Conservation (phyloP, 129 eudicot genomes). For the Oenanthe sinensis region DNA sequence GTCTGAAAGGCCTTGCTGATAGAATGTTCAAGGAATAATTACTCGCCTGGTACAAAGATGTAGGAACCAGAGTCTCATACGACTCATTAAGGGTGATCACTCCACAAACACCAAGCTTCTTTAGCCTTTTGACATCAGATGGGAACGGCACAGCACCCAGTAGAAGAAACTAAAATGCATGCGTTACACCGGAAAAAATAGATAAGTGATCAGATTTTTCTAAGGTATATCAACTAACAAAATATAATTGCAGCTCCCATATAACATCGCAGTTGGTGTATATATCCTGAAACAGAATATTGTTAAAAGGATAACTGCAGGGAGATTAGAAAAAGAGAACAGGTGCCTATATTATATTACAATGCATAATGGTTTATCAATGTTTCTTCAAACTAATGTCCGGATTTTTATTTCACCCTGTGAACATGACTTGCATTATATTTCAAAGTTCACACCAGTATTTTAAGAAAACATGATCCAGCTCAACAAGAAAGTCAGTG, state of each 20-base stretch:
- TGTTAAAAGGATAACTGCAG: neutral
- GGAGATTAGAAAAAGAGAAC: neutral
- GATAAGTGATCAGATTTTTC: neutral
- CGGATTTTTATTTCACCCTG: neutral
- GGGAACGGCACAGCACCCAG: constrained; percentile 73
- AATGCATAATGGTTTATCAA: neutral
- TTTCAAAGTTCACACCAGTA: neutral
- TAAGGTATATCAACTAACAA: neutral
- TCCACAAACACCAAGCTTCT: constrained; percentile 53
- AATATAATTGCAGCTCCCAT: neutral
- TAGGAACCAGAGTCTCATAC: constrained; percentile 61
- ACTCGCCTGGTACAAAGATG: constrained; percentile 45
- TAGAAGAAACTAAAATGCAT: constrained; percentile 33
- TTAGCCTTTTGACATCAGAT: constrained; percentile 35
- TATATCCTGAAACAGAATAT: neutral
- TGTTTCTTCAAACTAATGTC: neutral
- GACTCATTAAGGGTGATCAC: constrained; percentile 58
- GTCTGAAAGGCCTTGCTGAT: neutral
- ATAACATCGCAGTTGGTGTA: neutral
- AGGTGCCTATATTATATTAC: neutral
- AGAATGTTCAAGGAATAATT: neutral
- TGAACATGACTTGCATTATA: neutral
- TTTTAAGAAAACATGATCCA: neutral
- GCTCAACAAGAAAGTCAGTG: neutral
- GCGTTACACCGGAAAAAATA: neutral